These are phyloP conservation scores for Termitomyces titanicus DNA, from an alignment of 768 basidiomycete species.

Conservation along the genomic window DNA sequence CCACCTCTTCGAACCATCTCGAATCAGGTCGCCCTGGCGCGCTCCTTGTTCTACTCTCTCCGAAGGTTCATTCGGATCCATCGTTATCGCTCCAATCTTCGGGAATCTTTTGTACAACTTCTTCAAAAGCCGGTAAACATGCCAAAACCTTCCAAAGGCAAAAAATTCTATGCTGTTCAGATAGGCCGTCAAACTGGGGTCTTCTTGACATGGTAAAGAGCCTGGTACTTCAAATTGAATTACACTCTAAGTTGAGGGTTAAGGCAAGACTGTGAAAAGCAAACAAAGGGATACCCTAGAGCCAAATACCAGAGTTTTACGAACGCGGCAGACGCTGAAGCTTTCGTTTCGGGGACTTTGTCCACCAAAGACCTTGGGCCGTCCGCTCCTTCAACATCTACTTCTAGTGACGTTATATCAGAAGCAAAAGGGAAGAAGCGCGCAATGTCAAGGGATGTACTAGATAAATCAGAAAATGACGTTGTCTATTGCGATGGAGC, in stretches of 20 bases:
- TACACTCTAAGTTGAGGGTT: neutral
- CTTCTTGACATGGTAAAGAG: constrained; percentile 61
- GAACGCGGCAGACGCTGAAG: constrained; percentile 51
- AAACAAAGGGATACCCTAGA: constrained; percentile 60
- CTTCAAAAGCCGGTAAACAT: constrained; percentile 1
- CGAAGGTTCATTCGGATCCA: constrained; percentile 4
- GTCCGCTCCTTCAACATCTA: neutral
- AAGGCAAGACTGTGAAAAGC: constrained; percentile 72
- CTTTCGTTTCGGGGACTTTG: constrained; percentile 36
- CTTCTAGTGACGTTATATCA: neutral
- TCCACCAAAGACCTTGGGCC: neutral
- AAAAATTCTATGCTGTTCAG: constrained; percentile 66
- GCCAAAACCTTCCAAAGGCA: constrained; percentile 32
- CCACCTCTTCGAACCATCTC: too few species aligned
- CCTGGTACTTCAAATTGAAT: constrained; percentile 2
- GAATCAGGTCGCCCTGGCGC: constrained; percentile 8
- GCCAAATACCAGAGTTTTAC: constrained; percentile 69
- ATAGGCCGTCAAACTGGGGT: constrained; percentile 64
- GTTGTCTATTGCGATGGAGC: constrained; percentile 88
- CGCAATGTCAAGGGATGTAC: constrained; percentile 18
- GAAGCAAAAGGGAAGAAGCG: constrained; percentile 32
- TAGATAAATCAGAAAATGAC: constrained; percentile 30
- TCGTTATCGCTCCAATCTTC: constrained; percentile 1
- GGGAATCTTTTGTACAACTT: neutral
- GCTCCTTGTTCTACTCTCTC: neutral